Evolutionary conservation across 306 rosid genomes (phyloP), one percentile per base, ranked within the genome.

Genomic region (Vigna mungo): DNA sequence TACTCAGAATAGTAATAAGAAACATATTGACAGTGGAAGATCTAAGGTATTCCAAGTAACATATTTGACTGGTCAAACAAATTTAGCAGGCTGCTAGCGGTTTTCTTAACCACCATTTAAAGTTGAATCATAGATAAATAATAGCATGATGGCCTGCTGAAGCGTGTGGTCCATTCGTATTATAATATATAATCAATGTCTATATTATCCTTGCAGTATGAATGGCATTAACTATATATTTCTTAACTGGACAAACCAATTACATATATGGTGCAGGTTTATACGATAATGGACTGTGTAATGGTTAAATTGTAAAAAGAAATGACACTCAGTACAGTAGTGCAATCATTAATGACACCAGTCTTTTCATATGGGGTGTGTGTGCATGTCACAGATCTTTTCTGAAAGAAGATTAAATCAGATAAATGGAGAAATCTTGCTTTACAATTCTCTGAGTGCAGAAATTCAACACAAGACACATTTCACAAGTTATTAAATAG

Each of bases 1-100:
- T 46, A 58, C 15, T 70, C 63, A 65, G 72, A 41, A 69, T 46
- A 58, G 9, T 64, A 66, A 30, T 74, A 73, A 85, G 83, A 48
- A 82, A 82, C 74, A 80, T 37, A 10, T 60, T 48, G 32, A 30
- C 2, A 60, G 25, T 60, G 61, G 15, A 52, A 67, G 27, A 58
- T 43, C 18, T 51, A 25, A 43, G 23, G 14, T 44, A 47, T 53
- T 37, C 27, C 9, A 48, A 69, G 30, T 23, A 70, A n/a, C 18
- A 63, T 20, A n/a, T 37, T 20, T 17, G 36, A 71, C 39, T 39
- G 48, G 72, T 39, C 32, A 61, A 81, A 51, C 39, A 53, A 81
- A 59, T 36, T 39, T 36, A 37, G 23, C 61, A 30, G 81, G 72
- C 54, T 71, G 63, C 36, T 27, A 49, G 25, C 7, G 53, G 6